A percentile compares a stretch with the other conserved stretches of the same genome.
Conservation (phyloP, 1,284 basidiomycete genomes). For the Neonothopanus nambi region DNA sequence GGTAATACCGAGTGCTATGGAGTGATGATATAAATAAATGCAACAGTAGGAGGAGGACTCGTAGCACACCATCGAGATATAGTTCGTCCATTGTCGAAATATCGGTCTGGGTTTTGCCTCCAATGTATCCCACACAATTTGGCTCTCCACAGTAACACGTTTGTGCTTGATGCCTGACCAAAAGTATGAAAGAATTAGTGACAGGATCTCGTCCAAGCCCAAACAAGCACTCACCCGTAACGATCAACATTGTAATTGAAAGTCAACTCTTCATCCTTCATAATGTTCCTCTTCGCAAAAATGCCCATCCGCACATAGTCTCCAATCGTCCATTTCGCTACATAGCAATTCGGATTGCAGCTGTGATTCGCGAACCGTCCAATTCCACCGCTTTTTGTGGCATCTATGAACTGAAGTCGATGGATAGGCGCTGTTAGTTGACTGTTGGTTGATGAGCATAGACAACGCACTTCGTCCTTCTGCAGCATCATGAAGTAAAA, state of each 20-base stretch:
- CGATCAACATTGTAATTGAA: conserved; percentile 99
- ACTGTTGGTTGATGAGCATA: conserved; percentile 1
- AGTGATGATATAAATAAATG: conserved; percentile 12
- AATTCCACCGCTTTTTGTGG: conserved; percentile 95
- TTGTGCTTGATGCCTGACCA: conserved; percentile 87
- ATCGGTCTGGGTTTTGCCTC: conserved; percentile 99
- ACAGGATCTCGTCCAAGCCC: neutral
- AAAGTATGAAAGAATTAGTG: conserved; percentile 3
- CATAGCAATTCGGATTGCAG: conserved; percentile 97
- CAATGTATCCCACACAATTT: conserved; percentile 95
- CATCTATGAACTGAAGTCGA: conserved; percentile 85
- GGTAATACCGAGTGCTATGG: conserved; percentile 87
- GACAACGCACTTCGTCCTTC: conserved; percentile 81
- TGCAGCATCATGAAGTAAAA: conserved; percentile 99
- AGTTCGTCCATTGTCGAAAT: conserved; percentile 92
- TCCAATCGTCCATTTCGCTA: conserved; percentile 99
- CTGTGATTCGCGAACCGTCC: conserved; percentile 98
- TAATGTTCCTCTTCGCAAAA: conserved; percentile 86
- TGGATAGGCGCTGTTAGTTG: neutral
- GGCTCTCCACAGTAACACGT: conserved; percentile 94
- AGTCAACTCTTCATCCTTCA: conserved; percentile 89
- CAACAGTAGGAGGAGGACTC: conserved; percentile 1
- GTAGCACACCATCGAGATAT: conserved; percentile 81
- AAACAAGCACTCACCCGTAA: conserved; percentile 74
- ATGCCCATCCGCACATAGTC: conserved; percentile 96